phyloP scores from a whole-genome alignment of 192 early-diverging fungal species.

The Coemansia sp. region DNA sequence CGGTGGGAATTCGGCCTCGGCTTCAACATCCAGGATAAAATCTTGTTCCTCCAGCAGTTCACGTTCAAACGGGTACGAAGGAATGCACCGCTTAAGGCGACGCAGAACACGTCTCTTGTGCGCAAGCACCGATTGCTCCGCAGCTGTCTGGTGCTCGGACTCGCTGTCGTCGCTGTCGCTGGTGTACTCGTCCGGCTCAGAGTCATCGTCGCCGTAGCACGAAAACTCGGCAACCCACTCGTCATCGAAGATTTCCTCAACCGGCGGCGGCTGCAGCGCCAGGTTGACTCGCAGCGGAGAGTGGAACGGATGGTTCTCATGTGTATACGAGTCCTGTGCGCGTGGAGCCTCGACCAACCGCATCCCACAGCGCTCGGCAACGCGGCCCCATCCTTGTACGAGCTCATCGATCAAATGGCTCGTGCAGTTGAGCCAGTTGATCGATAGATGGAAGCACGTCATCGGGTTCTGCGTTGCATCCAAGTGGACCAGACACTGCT shows the following conservation, averaged over 20 bases:
- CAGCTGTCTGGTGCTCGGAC: too few species aligned
- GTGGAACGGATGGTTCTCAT: conserved; percentile 90
- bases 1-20: conserved; percentile 71
- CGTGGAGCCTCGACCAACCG: conserved; percentile 85
- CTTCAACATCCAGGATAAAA: conserved; percentile 94
- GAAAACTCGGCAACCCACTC: conserved; percentile 37
- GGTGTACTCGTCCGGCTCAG: conserved; percentile 28
- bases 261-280: conserved; percentile 62
- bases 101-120: conserved; percentile 13
- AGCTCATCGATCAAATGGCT: conserved; percentile 85
- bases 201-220: conserved; percentile 26
- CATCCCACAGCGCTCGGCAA: conserved; percentile 84
- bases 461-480: conserved; percentile 87
- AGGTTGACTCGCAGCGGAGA: conserved; percentile 69
- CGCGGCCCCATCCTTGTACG: conserved; percentile 73
- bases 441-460: conserved; percentile 88
- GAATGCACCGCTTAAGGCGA: conserved; percentile 37
- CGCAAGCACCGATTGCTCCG: not conserved
- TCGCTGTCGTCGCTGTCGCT: conserved; percentile 12
- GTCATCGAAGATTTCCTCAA: conserved; percentile 48
- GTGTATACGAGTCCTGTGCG: conserved; percentile 49
- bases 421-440: conserved; percentile 96
- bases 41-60: conserved; percentile 77
- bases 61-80: conserved; percentile 70
- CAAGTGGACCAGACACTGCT: conserved; percentile 84